Conservation (phyloP, 2,329 filamentous ascomycete genomes). For the Dothistroma septosporum region DNA sequence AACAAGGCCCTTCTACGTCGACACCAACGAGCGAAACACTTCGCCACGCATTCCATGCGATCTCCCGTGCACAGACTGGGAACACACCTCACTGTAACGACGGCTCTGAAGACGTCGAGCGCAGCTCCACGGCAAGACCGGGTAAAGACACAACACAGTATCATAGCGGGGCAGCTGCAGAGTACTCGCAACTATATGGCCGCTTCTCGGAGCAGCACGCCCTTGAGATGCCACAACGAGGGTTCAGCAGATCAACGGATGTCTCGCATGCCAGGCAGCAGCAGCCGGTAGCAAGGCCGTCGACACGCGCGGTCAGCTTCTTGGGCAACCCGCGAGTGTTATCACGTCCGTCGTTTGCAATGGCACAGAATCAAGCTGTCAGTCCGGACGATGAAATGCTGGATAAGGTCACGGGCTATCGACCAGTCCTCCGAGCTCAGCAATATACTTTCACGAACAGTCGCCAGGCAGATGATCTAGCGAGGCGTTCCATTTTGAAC, state of each 20-base stretch:
- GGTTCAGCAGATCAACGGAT: conserved; percentile 7
- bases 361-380: no score
- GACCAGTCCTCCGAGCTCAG: not conserved
- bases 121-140: not conserved
- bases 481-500: conserved; percentile 4
- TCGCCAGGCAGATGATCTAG: conserved; percentile 15
- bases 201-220: not conserved
- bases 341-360: not conserved
- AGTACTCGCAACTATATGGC: not conserved
- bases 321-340: not conserved
- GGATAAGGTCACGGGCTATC: conserved; percentile 6
- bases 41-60: conserved; percentile 12
- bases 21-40: conserved; percentile 24
- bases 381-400: conserved; percentile 14
- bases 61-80: not conserved
- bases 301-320: not conserved
- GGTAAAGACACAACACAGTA: not conserved
- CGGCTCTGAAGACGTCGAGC: not conserved
- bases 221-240: conserved; percentile 5
- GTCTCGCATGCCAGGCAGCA: not conserved
- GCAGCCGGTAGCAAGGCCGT: not conserved
- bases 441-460: conserved; percentile 9
- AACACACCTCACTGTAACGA: not conserved
- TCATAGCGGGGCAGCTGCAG: not conserved
- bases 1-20: conserved; percentile 14